Evolutionary conservation across 192 early-diverging fungal genomes (phyloP), one percentile per base, ranked within the genome.

Genomic region (Coemansia sp.): DNA sequence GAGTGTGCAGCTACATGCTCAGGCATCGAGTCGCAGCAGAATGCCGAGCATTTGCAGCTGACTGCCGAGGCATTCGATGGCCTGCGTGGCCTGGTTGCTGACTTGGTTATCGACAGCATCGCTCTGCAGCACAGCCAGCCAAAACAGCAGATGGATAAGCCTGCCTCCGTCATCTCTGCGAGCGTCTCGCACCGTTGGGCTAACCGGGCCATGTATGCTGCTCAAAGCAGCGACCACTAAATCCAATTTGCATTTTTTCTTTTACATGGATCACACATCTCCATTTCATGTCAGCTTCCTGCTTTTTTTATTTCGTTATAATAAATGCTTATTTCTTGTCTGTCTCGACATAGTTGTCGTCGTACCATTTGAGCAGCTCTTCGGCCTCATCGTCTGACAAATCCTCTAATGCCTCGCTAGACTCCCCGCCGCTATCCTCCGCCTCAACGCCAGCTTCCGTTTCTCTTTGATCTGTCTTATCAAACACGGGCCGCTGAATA

Each of bases 1-100:
- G 71, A 89, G 12, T 74, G 82, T 8, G 87, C 90, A 12, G 90
- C 92, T 0, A 87, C 89, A 18, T 92, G 89, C 26, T 87, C 86
- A 6, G 91, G 91, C 21, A 80, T 93, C 49, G 82, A 85, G 16
- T 56, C 81, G 14, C 72, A 80, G 28, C 87, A 91, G 65, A 81
- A 83, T 47, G 77, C 82, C 11, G 88, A 95, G 64, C 81, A 85
- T 45, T 79, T 60, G 6, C 73, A 72, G 41, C 66, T 88, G 39
- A 60, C 83, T 7, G 26, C 63, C 38, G 70, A 77, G 14, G 82
- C 82, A 1, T 85, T 88, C 51, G 65, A 62, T 12, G 73, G 73
- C 2, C 51, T 76, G 51, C 73, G 67, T 17, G 66, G 66, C 7
- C 63, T 76, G 37, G 66, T 76, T 5, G 73, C 63, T 3, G 66